Conservation (phyloP, 108 stramenopile species). For the Nannochloropsis salina region DNA sequence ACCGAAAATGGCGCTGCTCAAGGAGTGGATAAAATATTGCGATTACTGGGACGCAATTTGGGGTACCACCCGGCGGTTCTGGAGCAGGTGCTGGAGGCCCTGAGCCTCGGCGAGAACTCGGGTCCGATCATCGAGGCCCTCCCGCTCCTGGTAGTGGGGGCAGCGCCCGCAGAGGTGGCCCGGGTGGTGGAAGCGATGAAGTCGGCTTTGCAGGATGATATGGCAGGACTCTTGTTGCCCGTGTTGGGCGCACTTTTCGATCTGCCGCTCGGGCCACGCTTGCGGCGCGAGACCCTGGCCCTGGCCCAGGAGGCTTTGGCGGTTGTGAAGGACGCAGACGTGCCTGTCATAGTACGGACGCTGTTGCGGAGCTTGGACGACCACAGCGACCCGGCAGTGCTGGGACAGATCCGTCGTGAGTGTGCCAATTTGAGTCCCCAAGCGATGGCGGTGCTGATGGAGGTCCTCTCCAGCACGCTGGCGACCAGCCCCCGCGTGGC, state of each 20-base stretch:
- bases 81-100: slow-evolving; percentile 11
- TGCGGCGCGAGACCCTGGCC: background rate
- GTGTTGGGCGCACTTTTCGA: background rate
- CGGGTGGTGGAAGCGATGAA: slow-evolving; percentile 17
- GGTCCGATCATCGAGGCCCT: background rate
- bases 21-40: background rate
- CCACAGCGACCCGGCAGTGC: background rate
- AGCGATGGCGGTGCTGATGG: slow-evolving; percentile 11
- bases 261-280: background rate
- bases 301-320: background rate
- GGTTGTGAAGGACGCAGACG: slow-evolving; percentile 2
- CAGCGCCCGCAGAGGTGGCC: background rate
- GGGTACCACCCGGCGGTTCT: background rate
- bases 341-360: background rate
- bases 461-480: background rate
- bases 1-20: background rate
- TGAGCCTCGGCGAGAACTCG: slow-evolving; percentile 10
- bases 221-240: background rate
- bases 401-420: background rate
- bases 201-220: background rate
- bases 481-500: background rate
- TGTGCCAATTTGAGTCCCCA: background rate
- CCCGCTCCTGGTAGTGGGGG: background rate
- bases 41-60: slow-evolving; percentile 19
- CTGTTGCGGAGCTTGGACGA: background rate